Evolutionary conservation across 2,329 filamentous ascomycete species (phyloP).

Genomic region (Alternaria tenuissima): DNA sequence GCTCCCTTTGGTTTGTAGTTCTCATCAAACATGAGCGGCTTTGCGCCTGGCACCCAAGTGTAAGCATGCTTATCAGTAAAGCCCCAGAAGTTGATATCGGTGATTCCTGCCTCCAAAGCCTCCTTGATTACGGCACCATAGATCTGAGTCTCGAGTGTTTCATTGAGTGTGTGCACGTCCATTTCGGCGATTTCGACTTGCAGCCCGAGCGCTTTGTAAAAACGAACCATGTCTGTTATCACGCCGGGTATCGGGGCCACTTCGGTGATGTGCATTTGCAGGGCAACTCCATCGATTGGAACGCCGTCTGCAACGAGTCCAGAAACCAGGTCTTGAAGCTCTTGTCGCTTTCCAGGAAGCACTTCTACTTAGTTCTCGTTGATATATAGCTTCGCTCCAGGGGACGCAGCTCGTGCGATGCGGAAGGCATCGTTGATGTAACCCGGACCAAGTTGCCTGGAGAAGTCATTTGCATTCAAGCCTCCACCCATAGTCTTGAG

Average conservation of each 20-base stretch:
- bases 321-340: constrained; percentile 11
- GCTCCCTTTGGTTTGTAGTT: constrained; percentile 13
- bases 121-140: constrained; percentile 11
- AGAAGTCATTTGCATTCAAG: constrained; percentile 4
- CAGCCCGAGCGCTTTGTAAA: constrained; percentile 13
- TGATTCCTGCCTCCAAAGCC: constrained; percentile 15
- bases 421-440: constrained; percentile 13
- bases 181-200: constrained; percentile 18
- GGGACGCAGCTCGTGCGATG: constrained; percentile 5
- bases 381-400: constrained; percentile 3
- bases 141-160: constrained; percentile 7
- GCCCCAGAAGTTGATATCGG: constrained; percentile 20
- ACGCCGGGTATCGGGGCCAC: constrained; percentile 11
- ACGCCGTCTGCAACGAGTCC: constrained; percentile 8
- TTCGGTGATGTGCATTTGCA: constrained; percentile 19
- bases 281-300: constrained; percentile 18
- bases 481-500: constrained; percentile 11
- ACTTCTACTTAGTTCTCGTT: constrained; percentile 7
- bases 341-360: constrained; percentile 7
- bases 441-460: background rate
- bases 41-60: constrained; percentile 18
- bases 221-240: constrained; percentile 10
- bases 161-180: constrained; percentile 15
- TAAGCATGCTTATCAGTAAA: constrained; percentile 18
- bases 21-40: constrained; percentile 19